Conservation (phyloP, 1,139 yeast genomes). For the Taphrina communis region DNA sequence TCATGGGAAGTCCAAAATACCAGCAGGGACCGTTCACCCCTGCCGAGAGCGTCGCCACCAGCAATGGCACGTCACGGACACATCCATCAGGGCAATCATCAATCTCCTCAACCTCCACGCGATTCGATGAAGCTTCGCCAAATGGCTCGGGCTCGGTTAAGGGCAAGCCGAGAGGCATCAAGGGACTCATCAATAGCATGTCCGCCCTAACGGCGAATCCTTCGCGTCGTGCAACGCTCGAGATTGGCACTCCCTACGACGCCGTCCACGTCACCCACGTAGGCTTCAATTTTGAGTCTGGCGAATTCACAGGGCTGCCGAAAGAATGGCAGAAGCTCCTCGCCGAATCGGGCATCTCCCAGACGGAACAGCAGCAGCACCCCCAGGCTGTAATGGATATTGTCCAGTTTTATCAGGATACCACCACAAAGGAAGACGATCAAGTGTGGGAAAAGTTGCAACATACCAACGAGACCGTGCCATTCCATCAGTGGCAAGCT, state of each 20-base stretch:
- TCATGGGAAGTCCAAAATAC: slow-evolving; percentile 8
- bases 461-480: slow-evolving; percentile 8
- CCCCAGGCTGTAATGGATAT: slow-evolving; percentile 95
- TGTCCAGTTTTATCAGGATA: slow-evolving; percentile 68
- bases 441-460: slow-evolving; percentile 32
- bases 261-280: slow-evolving; percentile 93
- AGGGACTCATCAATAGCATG: slow-evolving; percentile 29
- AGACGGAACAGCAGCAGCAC: slow-evolving; percentile 82
- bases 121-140: slow-evolving; percentile 11
- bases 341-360: slow-evolving; percentile 83
- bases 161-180: slow-evolving; percentile 23
- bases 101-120: not conserved
- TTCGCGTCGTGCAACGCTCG: slow-evolving; percentile 50
- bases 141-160: not conserved
- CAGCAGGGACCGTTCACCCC: slow-evolving; percentile 3
- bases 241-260: slow-evolving; percentile 86
- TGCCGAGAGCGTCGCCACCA: not conserved
- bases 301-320: slow-evolving; percentile 88
- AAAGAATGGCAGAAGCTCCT: slow-evolving; percentile 87
- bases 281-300: slow-evolving; percentile 80
- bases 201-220: slow-evolving; percentile 22
- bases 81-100: not conserved
- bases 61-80: not conserved
- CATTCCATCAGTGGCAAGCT: not conserved
- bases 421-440: slow-evolving; percentile 47